phyloP scores from a whole-genome alignment of 306 rosid species.

The Canavalia gladiata region DNA sequence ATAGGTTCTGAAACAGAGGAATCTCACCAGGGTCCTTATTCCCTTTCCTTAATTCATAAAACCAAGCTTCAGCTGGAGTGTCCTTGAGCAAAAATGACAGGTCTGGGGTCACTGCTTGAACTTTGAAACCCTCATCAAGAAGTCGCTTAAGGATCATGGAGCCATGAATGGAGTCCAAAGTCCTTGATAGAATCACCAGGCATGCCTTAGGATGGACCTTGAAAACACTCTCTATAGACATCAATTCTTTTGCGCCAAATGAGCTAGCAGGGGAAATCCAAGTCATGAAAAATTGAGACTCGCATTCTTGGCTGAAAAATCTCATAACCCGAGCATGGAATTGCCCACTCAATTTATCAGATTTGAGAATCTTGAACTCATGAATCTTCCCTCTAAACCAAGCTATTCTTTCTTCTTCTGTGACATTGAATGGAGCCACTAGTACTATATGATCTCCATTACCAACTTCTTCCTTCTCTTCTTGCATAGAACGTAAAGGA shows the following conservation, averaged over 20 bases:
- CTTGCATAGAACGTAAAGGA: slow-evolving; percentile 50
- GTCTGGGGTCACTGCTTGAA: slow-evolving; percentile 70
- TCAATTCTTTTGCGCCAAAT: slow-evolving; percentile 62
- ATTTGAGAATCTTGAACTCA: slow-evolving; percentile 58
- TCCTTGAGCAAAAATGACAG: slow-evolving; percentile 63
- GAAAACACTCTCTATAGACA: slow-evolving; percentile 67
- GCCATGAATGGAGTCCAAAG: slow-evolving; percentile 64
- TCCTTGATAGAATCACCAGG: slow-evolving; percentile 72
- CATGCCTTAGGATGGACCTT: slow-evolving; percentile 75
- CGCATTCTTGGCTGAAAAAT: slow-evolving; percentile 58
- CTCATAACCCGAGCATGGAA: slow-evolving; percentile 61
- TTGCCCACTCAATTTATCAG: slow-evolving; percentile 51
- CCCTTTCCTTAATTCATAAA: slow-evolving; percentile 65
- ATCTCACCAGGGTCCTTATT: slow-evolving; percentile 86
- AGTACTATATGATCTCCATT: slow-evolving; percentile 40
- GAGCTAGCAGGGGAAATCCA: slow-evolving; percentile 66
- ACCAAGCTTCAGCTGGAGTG: slow-evolving; percentile 70
- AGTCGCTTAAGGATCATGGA: slow-evolving; percentile 68
- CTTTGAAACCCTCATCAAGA: slow-evolving; percentile 62
- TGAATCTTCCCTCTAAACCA: slow-evolving; percentile 65
- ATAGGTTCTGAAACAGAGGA: slow-evolving; percentile 77
- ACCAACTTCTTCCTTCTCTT: slow-evolving; percentile 38
- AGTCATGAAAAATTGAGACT: slow-evolving; percentile 71
- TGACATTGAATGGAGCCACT: slow-evolving; percentile 56
- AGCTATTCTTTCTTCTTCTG: slow-evolving; percentile 61